These are phyloP conservation scores for Sarocladiaceae sp. DNA, from an alignment of 2,329 filamentous ascomycete genomes.

Conservation along the genomic window DNA sequence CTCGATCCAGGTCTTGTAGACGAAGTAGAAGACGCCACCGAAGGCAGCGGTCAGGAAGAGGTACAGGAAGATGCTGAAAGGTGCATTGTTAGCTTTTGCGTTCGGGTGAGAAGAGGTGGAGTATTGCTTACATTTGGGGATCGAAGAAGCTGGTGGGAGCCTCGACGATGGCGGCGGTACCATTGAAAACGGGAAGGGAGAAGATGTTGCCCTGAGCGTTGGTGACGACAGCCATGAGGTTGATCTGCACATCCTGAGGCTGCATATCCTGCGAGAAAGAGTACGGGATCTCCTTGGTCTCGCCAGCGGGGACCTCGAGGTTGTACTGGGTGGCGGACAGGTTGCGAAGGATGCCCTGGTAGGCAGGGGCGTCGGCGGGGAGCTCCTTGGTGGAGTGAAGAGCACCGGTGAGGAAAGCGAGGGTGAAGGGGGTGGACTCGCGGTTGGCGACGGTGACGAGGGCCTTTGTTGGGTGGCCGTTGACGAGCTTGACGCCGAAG, in stretches of 20 bases:
- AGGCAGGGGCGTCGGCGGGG: conserved; percentile 39
- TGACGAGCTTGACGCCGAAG: conserved; percentile 94
- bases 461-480: conserved; percentile 80
- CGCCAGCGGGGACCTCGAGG: conserved; percentile 68
- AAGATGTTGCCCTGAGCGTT: conserved; percentile 64
- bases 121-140: conserved; percentile 87
- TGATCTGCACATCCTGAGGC: conserved; percentile 80
- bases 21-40: conserved; percentile 81
- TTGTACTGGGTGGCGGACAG: conserved; percentile 74
- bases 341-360: conserved; percentile 70
- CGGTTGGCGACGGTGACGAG: conserved; percentile 80
- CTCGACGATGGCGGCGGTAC: conserved; percentile 82
- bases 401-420: conserved; percentile 73
- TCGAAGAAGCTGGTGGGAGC: conserved; percentile 88
- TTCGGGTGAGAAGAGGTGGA: conserved; percentile 26
- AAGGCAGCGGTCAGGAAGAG: conserved; percentile 79
- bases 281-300: conserved; percentile 74
- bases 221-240: conserved; percentile 70
- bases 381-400: conserved; percentile 56
- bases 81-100: conserved; percentile 3
- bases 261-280: conserved; percentile 87
- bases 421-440: conserved; percentile 68
- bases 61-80: conserved; percentile 87
- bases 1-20: conserved; percentile 98
- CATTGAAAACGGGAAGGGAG: conserved; percentile 76